Evolutionary conservation across 169 alveolate species (phyloP), one percentile per base, ranked within the genome.

Genomic region (Cystoisospora suis): DNA sequence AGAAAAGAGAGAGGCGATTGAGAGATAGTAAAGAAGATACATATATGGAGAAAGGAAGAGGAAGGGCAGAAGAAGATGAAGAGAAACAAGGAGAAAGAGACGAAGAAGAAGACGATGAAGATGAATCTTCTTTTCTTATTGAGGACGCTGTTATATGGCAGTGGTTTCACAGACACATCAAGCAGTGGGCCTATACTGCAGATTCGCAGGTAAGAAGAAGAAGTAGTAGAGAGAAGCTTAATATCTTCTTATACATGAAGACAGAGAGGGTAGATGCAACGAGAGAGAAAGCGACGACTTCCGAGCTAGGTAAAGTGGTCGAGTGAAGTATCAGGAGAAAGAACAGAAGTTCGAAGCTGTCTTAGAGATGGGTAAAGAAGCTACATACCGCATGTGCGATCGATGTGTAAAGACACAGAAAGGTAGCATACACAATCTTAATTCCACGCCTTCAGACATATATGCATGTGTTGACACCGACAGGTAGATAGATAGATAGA

Each of bases 81-180:
- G 6, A 3, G 29, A 36, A 58, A 9, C n/a, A 53, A 53, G 61
- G 20, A 53, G 9, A 20, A 20, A 53, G 61, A 53, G 61, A 20
- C 61, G n/a, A 53, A 53, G 61, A 53, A 53, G n/a, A 58, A 36
- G 72, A 9, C 23, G 15, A 58, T 7, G 72, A 58, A 9, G n/a
- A 4, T 9, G 77, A 4, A 44, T 7, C 23, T 44, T 7, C 42
- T 3, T 20, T 7, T 1, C 5, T 65, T n/a, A 36, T 65, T 2
- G 77, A 65, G 12, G 89, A 83, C 45, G 79, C 89, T 17, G 46
- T 83, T 5, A 83, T 83, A 23, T 83, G 89, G 89, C 89, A 49
- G 32, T 83, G 89, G 89, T 83, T 58, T 58, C 89, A 83, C 69
- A 34, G 56, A 40, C 89, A 83, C 32, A 83, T 83, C 77, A 83